Conservation (phyloP, 1,284 basidiomycete genomes). For the Porphyrellus sp. region DNA sequence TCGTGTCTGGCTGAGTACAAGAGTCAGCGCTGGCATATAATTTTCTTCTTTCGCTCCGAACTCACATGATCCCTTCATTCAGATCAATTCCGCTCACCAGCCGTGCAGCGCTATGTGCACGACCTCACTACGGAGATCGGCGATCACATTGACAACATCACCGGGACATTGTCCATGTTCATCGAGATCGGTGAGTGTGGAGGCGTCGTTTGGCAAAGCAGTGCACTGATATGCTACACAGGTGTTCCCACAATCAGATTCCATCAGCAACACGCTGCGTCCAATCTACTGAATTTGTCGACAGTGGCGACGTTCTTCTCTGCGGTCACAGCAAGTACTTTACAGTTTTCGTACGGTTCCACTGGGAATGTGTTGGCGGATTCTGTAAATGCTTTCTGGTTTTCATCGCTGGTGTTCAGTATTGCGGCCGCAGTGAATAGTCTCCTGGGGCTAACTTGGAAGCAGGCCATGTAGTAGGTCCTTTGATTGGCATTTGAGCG, state of each 20-base stretch:
- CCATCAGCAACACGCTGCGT: constrained; percentile 53
- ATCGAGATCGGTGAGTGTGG: constrained; percentile 49
- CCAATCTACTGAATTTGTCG: constrained; percentile 51
- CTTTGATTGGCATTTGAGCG: constrained; percentile 13
- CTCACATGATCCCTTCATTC: constrained; percentile 16
- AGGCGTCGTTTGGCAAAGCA: constrained; percentile 13
- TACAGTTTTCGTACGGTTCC: constrained; percentile 48
- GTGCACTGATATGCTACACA: constrained; percentile 32
- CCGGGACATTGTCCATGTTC: constrained; percentile 48
- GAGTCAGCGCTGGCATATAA: constrained; percentile 22
- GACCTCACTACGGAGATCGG: constrained; percentile 52
- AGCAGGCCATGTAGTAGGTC: constrained; percentile 60
- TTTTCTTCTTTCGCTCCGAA: not conserved
- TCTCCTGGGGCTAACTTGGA: constrained; percentile 55
- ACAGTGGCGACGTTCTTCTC: constrained; percentile 62
- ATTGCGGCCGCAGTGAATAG: constrained; percentile 61
- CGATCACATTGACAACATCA: constrained; percentile 54
- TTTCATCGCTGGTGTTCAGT: constrained; percentile 58
- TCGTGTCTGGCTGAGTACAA: constrained; percentile 36
- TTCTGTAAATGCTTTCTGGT: constrained; percentile 59
- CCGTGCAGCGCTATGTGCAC: constrained; percentile 54
- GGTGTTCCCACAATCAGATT: constrained; percentile 61
- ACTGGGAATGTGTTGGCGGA: constrained; percentile 34
- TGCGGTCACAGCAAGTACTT: constrained; percentile 54
- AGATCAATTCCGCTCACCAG: constrained; percentile 52